Conservation (phyloP, 768 basidiomycete genomes). For the Guyanaporus albipodus region DNA sequence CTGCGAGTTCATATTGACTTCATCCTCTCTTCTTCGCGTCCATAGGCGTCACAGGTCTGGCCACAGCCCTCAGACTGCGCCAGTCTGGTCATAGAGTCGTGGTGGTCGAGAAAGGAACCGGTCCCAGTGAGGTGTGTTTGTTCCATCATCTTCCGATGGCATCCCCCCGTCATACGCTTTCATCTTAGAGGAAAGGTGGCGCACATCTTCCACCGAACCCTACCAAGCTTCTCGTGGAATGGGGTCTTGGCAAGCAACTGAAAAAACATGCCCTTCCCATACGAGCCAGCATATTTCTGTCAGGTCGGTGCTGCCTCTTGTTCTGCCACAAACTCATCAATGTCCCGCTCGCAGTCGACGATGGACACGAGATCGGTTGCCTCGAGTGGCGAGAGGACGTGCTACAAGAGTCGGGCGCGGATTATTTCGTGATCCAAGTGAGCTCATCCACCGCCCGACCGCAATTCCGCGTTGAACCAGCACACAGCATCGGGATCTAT, state of each 20-base stretch:
- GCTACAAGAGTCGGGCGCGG: slow-evolving; percentile 48
- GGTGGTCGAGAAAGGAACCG: slow-evolving; percentile 50
- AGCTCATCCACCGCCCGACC: neutral
- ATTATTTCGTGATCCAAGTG: slow-evolving; percentile 52
- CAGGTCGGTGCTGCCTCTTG: slow-evolving; percentile 10
- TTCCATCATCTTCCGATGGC: neutral
- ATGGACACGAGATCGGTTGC: slow-evolving; percentile 42
- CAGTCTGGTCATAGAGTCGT: slow-evolving; percentile 58
- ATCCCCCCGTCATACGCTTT: neutral
- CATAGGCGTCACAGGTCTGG: slow-evolving; percentile 49
- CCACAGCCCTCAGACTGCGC: slow-evolving; percentile 53
- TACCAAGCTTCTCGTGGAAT: slow-evolving; percentile 52
- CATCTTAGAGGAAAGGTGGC: slow-evolving; percentile 35
- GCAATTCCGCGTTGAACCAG: neutral
- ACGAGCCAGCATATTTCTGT: slow-evolving; percentile 24
- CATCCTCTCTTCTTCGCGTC: neutral
- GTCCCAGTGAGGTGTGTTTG: slow-evolving; percentile 37
- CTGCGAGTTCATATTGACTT: neutral
- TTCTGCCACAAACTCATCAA: neutral
- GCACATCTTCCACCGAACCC: slow-evolving; percentile 56
- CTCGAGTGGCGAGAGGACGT: slow-evolving; percentile 49
- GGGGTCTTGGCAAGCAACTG: slow-evolving; percentile 50
- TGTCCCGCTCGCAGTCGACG: slow-evolving; percentile 34
- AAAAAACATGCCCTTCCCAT: slow-evolving; percentile 29
- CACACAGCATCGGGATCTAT: slow-evolving; percentile 51